Evolutionary conservation across 2,329 filamentous ascomycete genomes (phyloP), one percentile per base, ranked within the genome.

Genomic region (Alternaria sp.): DNA sequence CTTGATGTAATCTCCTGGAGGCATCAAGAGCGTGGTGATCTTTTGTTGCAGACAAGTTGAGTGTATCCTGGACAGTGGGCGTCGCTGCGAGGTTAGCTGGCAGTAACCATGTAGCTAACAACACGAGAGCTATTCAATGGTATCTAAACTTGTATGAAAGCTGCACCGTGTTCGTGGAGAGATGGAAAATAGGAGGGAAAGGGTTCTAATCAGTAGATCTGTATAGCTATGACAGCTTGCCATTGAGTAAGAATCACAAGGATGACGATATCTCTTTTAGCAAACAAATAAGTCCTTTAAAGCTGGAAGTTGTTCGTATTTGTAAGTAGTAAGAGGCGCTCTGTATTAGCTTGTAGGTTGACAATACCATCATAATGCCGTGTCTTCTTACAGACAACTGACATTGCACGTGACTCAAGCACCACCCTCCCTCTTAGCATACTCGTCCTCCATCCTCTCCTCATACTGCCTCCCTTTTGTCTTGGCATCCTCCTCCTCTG

Each of bases 361-460:
- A 38, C 16, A 8, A 30, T 30, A 16, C 16, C 16, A 11, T n/a
- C 5, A 9, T n/a, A 8, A 38, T 18, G 3, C 16, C 4, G 36
- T n/a, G 32, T 20, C 38, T 20, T 20, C 38, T 11, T 12, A 20
- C 7, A 41, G 14, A 40, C 40, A 6, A 11, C 3, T 22, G 10
- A 22, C 18, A 43, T 43, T 9, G 11, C 3, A 9, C 28, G 16
- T 36, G 5, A 20, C 32, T 44, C 66, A 81, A 43, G 79, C 80
- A 45, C 80, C 80, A 10, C 80, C 79, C 65, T 81, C 79, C 28
- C 79, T 69, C 75, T 81, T 81, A 2, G 79, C 80, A 68, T 81
- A 82, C 62, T 81, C 80, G 1, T 80, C 79, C 66, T 81, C 78
- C 63, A 82, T 81, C 22, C 70, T 72, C 67, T 81, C 77, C 60